These are phyloP conservation scores for Penstemon davidsonii DNA, from an alignment of 257 asterid genomes.

Conservation along the genomic window DNA sequence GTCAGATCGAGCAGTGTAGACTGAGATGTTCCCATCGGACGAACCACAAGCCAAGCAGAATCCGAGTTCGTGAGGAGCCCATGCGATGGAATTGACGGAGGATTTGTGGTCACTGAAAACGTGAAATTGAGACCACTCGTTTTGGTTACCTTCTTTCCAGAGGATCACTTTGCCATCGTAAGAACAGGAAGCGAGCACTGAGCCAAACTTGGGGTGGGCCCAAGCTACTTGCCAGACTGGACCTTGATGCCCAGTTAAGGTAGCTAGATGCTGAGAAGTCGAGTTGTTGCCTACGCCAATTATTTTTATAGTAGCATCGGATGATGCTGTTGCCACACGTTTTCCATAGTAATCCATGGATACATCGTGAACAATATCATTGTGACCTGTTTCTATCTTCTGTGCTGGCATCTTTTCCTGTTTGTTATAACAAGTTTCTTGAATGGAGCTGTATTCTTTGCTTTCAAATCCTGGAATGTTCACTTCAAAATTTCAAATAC, in stretches of 20 bases:
- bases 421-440: background rate
- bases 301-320: constrained; percentile 78
- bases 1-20: constrained; percentile 64
- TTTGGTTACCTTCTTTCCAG: constrained; percentile 87
- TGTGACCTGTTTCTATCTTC: constrained; percentile 95
- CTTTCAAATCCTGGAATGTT: background rate
- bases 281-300: constrained; percentile 68
- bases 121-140: constrained; percentile 77
- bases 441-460: too few species aligned
- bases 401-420: constrained; percentile 72
- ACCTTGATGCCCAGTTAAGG: constrained; percentile 80
- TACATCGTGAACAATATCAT: constrained; percentile 80
- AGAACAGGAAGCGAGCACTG: constrained; percentile 82
- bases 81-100: constrained; percentile 84
- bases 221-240: constrained; percentile 95
- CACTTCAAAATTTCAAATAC: constrained; percentile 14
- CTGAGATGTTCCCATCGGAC: constrained; percentile 79
- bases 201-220: constrained; percentile 97
- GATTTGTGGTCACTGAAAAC: constrained; percentile 74
- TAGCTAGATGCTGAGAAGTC: constrained; percentile 78
- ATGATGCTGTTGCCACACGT: constrained; percentile 89
- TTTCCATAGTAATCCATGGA: constrained; percentile 94
- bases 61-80: constrained; percentile 94
- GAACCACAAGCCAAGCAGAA: constrained; percentile 94
- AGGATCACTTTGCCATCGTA: constrained; percentile 83